These are phyloP conservation scores for Thielaviopsis ethacetica DNA, from an alignment of 2,329 filamentous ascomycete genomes.

Conservation along the genomic window DNA sequence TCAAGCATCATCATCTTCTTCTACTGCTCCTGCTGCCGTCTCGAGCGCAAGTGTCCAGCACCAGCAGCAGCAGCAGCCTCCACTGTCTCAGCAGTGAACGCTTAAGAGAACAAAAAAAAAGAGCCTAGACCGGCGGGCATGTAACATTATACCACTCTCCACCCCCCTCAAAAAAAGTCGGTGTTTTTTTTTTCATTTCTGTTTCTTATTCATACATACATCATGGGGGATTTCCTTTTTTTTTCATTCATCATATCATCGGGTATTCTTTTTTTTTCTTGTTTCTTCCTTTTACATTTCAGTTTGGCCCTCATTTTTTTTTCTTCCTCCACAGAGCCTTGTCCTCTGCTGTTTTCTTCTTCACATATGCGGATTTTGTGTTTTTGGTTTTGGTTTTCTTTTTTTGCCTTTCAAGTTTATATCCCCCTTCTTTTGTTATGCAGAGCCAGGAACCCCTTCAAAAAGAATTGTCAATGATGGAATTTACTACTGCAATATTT, in stretches of 20 bases:
- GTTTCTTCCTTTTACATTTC: neutral
- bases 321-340: neutral
- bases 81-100: constrained; percentile 19
- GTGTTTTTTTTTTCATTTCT: constrained; percentile 11
- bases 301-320: neutral
- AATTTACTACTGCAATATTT: no score
- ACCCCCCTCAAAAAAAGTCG: constrained; percentile 14
- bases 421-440: neutral
- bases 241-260: neutral
- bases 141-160: no score
- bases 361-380: neutral
- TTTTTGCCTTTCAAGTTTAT: neutral
- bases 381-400: neutral
- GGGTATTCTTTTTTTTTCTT: neutral
- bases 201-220: constrained; percentile 14
- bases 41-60: no score
- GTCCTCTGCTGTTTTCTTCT: neutral
- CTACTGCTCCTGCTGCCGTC: neutral
- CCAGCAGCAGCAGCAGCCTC: neutral
- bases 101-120: no score
- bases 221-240: neutral
- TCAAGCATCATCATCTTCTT: constrained; percentile 13
- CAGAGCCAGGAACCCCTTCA: no score
- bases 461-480: no score
- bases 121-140: no score